phyloP scores from a whole-genome alignment of 2,329 filamentous ascomycete species.

The Fusarium albidum region DNA sequence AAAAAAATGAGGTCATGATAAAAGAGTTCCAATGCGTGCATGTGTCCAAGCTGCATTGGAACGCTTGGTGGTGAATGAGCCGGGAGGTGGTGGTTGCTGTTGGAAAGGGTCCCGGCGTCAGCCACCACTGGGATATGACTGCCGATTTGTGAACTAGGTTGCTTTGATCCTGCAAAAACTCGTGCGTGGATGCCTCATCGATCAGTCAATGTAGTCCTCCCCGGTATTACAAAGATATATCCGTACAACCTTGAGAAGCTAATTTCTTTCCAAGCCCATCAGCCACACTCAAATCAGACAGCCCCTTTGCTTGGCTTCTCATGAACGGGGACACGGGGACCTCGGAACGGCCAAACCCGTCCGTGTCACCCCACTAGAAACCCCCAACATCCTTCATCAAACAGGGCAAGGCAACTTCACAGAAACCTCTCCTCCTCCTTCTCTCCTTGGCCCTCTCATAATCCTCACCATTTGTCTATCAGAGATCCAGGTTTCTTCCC shows the following conservation, averaged over 20 bases:
- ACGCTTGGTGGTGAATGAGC: background rate
- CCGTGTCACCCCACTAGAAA: conserved; percentile 33
- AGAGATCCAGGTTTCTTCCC: background rate
- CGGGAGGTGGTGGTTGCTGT: too few relatives aligned
- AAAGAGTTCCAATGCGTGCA: conserved; percentile 31
- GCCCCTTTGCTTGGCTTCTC: background rate
- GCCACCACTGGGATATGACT: background rate
- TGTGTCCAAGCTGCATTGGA: conserved; percentile 8
- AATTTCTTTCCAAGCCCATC: background rate
- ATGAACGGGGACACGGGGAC: conserved; percentile 1
- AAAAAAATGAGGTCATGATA: conserved; percentile 52
- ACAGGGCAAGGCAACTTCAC: conserved; percentile 1
- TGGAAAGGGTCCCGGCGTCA: background rate
- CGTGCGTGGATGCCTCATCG: conserved; percentile 1
- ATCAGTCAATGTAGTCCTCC: too few relatives aligned
- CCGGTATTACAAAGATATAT: too few relatives aligned
- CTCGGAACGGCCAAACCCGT: conserved; percentile 27
- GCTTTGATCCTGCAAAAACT: background rate
- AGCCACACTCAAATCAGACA: background rate
- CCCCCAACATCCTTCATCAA: conserved; percentile 30
- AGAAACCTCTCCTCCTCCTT: conserved; percentile 4
- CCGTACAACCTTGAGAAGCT: conserved; percentile 7
- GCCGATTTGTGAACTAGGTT: background rate
- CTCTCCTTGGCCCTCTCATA: conserved; percentile 1
- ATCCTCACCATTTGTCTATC: background rate